Evolutionary conservation across 345 rosid species (phyloP), one percentile per base, ranked within the genome.

Genomic region (Hirschfeldia incana): DNA sequence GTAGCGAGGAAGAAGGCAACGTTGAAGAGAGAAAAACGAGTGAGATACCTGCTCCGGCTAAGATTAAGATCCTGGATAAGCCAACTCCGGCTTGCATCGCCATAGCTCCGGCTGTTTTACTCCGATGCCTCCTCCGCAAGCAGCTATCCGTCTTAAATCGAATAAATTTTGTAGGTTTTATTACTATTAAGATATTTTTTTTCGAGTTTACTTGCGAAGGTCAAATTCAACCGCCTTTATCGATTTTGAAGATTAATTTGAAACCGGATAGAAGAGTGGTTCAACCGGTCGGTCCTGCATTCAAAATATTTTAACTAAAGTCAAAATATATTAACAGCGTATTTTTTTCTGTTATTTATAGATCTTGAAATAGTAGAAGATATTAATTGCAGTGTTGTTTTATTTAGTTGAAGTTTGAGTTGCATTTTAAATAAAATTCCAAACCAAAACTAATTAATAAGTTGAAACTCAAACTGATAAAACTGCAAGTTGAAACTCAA

Each of bases 31-130:
- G 67, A 39, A 55, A 57, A 80, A 27, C 34, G 57, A 64, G 36
- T 16, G 17, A 7, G 0, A 27, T 80, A 86, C 98, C 98, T 65
- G 97, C 97, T 82, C 98, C 98, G 70, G 87, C 97, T 16, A 94
- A 75, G 83, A 94, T 10, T 15, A 94, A 46, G 83, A 94, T 88
- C 89, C 77, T 90, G 4, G 94, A 91, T 6, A 91, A 68, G n/a
- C 99, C 83, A 9, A 95, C 44, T 78, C 98, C 96, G 6, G 89
- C 37, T 69, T 92, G 99, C 91, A 91, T 74, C 78, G 99, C 92
- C 99, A 95, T 95, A 82, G 84, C 78, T 75, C 80, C 69, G 80
- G 70, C 68, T 61, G 28, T 78, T 65, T 37, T 27, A 51, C 65
- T 46, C 66, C 74, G 82, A 53, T 70, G 82, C 7, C 70, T 69